Evolutionary conservation across 2,329 filamentous ascomycete genomes (phyloP), one percentile per base, ranked within the genome.

Genomic region (Penicillium decumbens): DNA sequence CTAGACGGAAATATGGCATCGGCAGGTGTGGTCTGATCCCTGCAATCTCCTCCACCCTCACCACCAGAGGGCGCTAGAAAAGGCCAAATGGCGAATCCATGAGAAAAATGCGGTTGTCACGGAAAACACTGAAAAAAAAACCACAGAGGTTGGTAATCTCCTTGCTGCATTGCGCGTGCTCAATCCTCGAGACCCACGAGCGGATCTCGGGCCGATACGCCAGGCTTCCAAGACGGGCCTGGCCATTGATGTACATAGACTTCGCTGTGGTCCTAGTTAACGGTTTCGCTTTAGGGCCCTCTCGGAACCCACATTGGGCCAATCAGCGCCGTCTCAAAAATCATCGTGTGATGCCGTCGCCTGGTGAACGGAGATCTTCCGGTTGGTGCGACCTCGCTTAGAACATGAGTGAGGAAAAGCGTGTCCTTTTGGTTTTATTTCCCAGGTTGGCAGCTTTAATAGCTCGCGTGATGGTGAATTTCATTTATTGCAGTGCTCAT

Each of bases 11-110:
- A 27, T 27, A 49, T 45, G 29, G 43, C 20, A 45, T 43, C 33
- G 43, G 46, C 32, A 51, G 32, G 46, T 50, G 45, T 59, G 52
- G 56, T 49, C 50, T 56, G 58, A 59, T 58, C 53, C 55, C 38
- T 59, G 48, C 38, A 56, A 51, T 57, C 45, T 57, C 50, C 53
- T 53, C 45, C 45, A 44, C 53, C 43, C 23, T n/a, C 30, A 15
- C 23, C 37, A 49, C 47, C 35, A 53, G 32, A 6, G 15, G 23
- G 38, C 53, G 13, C 40, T 24, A 41, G 13, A 15, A 42, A 47
- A 32, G 15, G 27, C 47, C 32, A 20, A 28, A 40, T 15, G 29
- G 30, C 33, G 37, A 41, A 45, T 32, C 42, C 53, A 45, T 46
- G 18, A 3, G 5, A 20, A 27, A 33, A 41, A 15, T 28, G 18